Base-by-base conservation (phyloP, 2,329 filamentous ascomycete genomes). In the Claviceps sp. region DNA sequence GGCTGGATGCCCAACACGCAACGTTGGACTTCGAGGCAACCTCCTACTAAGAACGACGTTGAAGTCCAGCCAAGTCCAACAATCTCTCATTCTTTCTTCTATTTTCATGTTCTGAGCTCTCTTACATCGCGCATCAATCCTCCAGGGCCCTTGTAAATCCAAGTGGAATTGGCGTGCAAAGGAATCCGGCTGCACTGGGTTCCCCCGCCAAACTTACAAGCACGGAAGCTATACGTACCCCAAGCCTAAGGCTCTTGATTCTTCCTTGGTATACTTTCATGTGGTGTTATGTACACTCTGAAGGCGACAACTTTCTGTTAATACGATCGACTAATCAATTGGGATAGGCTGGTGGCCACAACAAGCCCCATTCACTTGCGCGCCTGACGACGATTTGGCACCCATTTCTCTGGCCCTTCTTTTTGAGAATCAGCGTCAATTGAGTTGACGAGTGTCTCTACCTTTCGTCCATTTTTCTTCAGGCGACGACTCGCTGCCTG, bases 221-320 rank as follows among this genome's bases (percentile, higher is more conserved):
- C 62, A 62, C 66, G 58, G 67, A 70, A 62, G 61, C 59, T 57
- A 57, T 61, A 57, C 64, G 68, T 69, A 68, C 59, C 66, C 67
- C 49, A 52, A 56, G 46, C 52, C 42, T 45, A 45, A 48, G 26
- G 16, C 3, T 39, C 30, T 30, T 47, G 24, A n/a, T 30, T 39
- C 16, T n/a, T 42, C 45, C 16, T 30, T 41, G 5, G 2, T 7
- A 11, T 14, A 6, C 19, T 34, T 47, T 37, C 2, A 4, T 47
- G 10, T 34, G 30, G 10, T 34, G 30, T 34, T 2, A 34, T 37
- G 1, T 3, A 14, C 24, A 13, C 5, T 47, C 3, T 2, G 7
- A 37, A 13, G 3, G 3, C 5, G 38, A 5, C 2, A 4, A 17
- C 5, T 10, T 10, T 16, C 16, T 30, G 7, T 38, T 40, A 26